Conservation (phyloP, 768 basidiomycete genomes). For the Rhizopogon rudus region DNA sequence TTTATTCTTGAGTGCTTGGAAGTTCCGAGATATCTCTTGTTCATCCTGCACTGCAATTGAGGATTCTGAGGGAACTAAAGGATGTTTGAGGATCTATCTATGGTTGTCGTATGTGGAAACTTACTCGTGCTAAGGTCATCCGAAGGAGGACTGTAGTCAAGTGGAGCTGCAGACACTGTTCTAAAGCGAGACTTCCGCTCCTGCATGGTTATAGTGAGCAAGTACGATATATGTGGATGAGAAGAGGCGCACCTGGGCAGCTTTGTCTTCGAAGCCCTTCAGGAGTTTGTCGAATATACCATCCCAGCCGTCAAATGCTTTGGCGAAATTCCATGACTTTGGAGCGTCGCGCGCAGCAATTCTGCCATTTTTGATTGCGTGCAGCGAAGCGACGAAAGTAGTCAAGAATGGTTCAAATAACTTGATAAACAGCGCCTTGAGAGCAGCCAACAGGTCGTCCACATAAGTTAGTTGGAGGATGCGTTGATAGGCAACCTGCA, state of each 20-base stretch:
- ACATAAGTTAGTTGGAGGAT: constrained; percentile 94
- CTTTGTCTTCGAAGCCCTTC: constrained; percentile 69
- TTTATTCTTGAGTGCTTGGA: constrained; percentile 83
- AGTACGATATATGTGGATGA: background rate
- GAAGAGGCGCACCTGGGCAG: constrained; percentile 47
- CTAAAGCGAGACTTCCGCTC: constrained; percentile 69
- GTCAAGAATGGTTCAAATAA: constrained; percentile 82
- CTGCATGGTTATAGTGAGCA: constrained; percentile 29
- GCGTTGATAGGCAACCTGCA: constrained; percentile 91
- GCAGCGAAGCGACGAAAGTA: constrained; percentile 79
- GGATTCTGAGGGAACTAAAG: constrained; percentile 42
- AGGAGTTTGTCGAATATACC: constrained; percentile 72
- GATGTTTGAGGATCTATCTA: background rate
- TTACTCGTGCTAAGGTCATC: constrained; percentile 58
- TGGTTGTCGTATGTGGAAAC: constrained; percentile 10
- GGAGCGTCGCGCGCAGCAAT: constrained; percentile 31
- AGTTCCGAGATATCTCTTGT: constrained; percentile 88
- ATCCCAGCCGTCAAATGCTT: constrained; percentile 79
- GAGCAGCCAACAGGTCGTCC: constrained; percentile 75
- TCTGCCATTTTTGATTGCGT: constrained; percentile 50
- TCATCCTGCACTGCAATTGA: constrained; percentile 62
- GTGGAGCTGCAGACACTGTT: constrained; percentile 27
- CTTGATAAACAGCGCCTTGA: constrained; percentile 83
- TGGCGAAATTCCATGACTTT: constrained; percentile 61
- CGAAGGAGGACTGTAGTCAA: constrained; percentile 41